These are phyloP conservation scores for Nigrograna mackinnonii DNA, from an alignment of 2,329 filamentous ascomycete species.

Conservation along the genomic window DNA sequence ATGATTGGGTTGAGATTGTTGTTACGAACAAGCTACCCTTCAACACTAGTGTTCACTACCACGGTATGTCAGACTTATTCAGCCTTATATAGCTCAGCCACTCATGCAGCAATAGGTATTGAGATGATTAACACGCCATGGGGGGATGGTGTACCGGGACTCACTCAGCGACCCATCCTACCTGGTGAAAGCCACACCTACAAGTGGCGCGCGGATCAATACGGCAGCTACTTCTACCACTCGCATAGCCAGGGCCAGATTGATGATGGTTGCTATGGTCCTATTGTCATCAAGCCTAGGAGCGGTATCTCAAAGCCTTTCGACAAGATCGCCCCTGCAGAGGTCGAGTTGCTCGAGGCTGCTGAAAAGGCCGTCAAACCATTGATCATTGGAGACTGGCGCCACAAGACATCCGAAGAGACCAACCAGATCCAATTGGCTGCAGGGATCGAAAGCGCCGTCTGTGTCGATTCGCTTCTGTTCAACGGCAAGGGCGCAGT, in stretches of 20 bases:
- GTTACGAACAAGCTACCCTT: slow-evolving; percentile 54
- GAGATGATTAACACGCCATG: slow-evolving; percentile 59
- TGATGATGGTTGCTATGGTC: slow-evolving; percentile 63
- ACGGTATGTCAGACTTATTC: slow-evolving; percentile 36
- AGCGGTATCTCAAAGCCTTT: slow-evolving; percentile 51
- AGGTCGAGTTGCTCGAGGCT: slow-evolving; percentile 49
- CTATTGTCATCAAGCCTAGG: slow-evolving; percentile 53
- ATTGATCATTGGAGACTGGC: slow-evolving; percentile 61
- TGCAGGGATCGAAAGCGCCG: slow-evolving; percentile 51
- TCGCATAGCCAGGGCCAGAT: slow-evolving; percentile 60
- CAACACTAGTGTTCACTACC: slow-evolving; percentile 56
- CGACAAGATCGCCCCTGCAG: slow-evolving; percentile 47
- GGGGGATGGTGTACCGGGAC: slow-evolving; percentile 64
- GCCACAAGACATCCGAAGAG: slow-evolving; percentile 56
- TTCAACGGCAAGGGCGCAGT: slow-evolving; percentile 65
- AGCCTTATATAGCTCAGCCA: slow-evolving; percentile 1
- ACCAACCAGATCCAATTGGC: slow-evolving; percentile 49
- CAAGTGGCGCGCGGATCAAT: slow-evolving; percentile 58
- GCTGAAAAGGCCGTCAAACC: slow-evolving; percentile 55
- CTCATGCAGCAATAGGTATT: slow-evolving; percentile 36
- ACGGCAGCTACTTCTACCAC: slow-evolving; percentile 66
- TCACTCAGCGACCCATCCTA: slow-evolving; percentile 58
- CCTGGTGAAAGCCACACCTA: slow-evolving; percentile 56
- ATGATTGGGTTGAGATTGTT: slow-evolving; percentile 25
- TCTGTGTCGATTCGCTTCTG: slow-evolving; percentile 63